Base-by-base conservation (phyloP, 805 yeast species). In the Sporopachydermia lactativora region DNA sequence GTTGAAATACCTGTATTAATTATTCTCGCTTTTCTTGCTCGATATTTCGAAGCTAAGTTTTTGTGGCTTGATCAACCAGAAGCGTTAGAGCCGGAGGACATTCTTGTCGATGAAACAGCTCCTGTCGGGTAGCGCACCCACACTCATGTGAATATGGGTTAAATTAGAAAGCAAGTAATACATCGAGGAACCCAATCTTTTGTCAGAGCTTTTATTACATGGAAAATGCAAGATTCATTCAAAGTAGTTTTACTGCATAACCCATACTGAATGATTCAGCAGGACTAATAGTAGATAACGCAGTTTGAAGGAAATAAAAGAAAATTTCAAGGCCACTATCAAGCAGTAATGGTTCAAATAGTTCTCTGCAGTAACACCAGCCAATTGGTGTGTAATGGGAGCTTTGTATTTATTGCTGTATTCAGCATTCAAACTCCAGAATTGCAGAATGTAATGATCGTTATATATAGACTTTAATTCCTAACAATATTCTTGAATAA, bases 1-100 rank as follows among this genome's bases (percentile, higher is more conserved):
- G 49, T 73, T n/a, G 80, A 73, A 47, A 73, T 73, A 5, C 79
- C 79, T 3, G 63, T 73, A 4, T 56, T 73, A 34, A 47, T 69
- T 41, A 15, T 56, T 1, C 45, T 69, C 18, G 52, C 65, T 3
- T 56, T 60, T 45, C 58, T 64, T 4, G 64, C 70, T 5, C 57
- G 48, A 44, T 59, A 52, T 45, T 57, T 64, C 38, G 53, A 49
- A 42, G 19, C 44, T 4, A 53, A 49, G 41, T 55, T 52, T 36
- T 40, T 51, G 18, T 62, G 61, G 64, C 31, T 24, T 24, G 31
- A 24, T 24, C 31, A 24, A 24, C 41, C 5, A 24, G 31, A 24
- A 24, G 31, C 31, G 31, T 24, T 24, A 24, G 31, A 24, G 31
- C 31, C 31, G 31, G 31, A 24, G 31, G 31, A 24, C 13, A 24